phyloP scores from a whole-genome alignment of 352 stramenopile genomes.

The Pythium plurisporium region DNA sequence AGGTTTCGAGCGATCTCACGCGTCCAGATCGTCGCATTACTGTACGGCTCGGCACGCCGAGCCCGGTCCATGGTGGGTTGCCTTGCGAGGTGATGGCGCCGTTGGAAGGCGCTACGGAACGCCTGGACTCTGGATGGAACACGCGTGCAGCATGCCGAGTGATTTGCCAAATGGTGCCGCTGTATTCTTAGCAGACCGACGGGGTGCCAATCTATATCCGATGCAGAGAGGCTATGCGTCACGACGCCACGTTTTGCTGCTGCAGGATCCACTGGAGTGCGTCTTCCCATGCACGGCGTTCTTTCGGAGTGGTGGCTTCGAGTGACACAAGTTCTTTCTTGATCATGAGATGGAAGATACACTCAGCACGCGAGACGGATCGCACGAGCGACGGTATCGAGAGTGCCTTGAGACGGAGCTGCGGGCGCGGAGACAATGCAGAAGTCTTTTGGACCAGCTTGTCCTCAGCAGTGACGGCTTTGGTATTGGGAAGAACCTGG shows the following conservation, averaged over 20 bases:
- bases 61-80: constrained; percentile 49
- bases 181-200: constrained; percentile 16
- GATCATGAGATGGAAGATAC: constrained; percentile 36
- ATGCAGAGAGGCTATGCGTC: neutral
- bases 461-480: neutral
- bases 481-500: constrained; percentile 21
- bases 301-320: constrained; percentile 26
- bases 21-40: constrained; percentile 73
- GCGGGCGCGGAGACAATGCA: neutral
- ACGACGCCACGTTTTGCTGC: neutral
- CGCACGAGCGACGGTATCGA: constrained; percentile 9
- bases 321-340: constrained; percentile 33
- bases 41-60: constrained; percentile 69
- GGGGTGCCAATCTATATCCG: neutral
- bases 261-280: constrained; percentile 38
- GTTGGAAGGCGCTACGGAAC: neutral
- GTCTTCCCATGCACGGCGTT: constrained; percentile 36
- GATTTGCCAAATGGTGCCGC: neutral
- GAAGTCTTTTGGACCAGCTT: neutral
- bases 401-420: constrained; percentile 1
- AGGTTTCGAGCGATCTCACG: constrained; percentile 68
- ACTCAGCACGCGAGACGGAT: constrained; percentile 15
- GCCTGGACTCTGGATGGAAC: neutral
- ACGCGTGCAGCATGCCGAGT: neutral
- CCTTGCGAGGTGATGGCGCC: no score